Base-by-base conservation (phyloP, 2,329 filamentous ascomycete species). In the Graphium sp. region DNA sequence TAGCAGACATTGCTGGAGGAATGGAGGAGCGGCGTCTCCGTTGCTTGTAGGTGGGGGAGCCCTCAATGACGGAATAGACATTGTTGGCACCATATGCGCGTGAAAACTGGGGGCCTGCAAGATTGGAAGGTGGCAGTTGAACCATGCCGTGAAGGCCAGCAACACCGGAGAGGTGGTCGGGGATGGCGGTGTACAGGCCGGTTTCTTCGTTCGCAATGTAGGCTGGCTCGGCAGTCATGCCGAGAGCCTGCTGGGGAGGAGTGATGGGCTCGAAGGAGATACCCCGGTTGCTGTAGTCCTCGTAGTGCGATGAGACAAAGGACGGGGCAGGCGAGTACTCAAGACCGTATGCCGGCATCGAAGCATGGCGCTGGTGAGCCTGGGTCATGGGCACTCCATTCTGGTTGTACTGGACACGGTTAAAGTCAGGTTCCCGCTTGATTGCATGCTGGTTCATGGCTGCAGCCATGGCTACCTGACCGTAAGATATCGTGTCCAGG, bases 181-280 rank as follows among this genome's bases (percentile, higher is more conserved):
- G 84, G 41, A 95, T 92, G 24, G 82, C 85, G 30, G 84, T 87
- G 65, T 94, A 95, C 26, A 95, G 66, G 34, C 85, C 85, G 25
- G 87, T 93, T 52, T 95, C 89, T 58, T 98, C 89, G 49, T 94
- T 94, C 36, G 87, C 83, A 50, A 98, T 93, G 58, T 95, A 98
- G 7, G 89, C 83, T 7, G 89, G 84, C 60, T 98, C 89, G 22
- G 77, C 67, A 34, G 78, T 71, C 39, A 93, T 75, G 36, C 70
- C 74, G 34, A 89, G 57, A 10, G 80, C 72, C 53, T 94, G 83
- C 50, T 95, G 89, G 11, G 89, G 89, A 33, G 89, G 89, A 0
- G 89, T 98, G 41, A 98, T 74, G 29, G 89, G 89, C 62, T 98
- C 89, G 49, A 87, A 98, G 3, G 87, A 95, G 44, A 95, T 74